Percentiles rank a stretch among this genome's conserved stretches.
Conservation (phyloP, 2,329 filamentous ascomycete species). For the Dothidotthia symphoricarpi region DNA sequence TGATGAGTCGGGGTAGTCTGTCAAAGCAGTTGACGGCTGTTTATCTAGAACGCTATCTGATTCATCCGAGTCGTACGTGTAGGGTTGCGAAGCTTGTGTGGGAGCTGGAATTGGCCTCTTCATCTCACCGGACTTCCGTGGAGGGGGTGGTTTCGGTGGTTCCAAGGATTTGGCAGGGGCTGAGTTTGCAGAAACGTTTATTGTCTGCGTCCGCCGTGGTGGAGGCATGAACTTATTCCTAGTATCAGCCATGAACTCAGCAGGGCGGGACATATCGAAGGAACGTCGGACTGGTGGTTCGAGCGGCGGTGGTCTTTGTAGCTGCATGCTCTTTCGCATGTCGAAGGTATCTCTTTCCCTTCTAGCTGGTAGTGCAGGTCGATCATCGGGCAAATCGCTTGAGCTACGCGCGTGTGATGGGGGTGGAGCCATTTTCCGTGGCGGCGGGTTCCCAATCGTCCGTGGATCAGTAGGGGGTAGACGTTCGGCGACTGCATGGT, state of each 20-base stretch:
- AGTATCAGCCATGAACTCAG: constrained; percentile 23
- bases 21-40: constrained; percentile 53
- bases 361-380: constrained; percentile 52
- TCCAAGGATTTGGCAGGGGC: constrained; percentile 24
- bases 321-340: constrained; percentile 36
- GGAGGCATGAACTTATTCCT: constrained; percentile 34
- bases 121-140: constrained; percentile 37
- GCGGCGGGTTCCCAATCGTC: constrained; percentile 13
- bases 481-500: constrained; percentile 32
- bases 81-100: constrained; percentile 20
- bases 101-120: constrained; percentile 24
- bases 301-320: constrained; percentile 30
- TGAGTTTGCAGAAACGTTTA: constrained; percentile 9
- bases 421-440: constrained; percentile 16
- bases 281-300: constrained; percentile 39
- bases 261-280: constrained; percentile 36
- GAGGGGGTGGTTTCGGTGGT: constrained; percentile 36
- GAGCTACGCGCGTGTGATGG: constrained; percentile 8
- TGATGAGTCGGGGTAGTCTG: constrained; percentile 79
- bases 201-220: constrained; percentile 37
- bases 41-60: constrained; percentile 43
- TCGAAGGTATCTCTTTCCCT: constrained; percentile 38
- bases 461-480: constrained; percentile 23
- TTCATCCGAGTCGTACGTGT: constrained; percentile 53
- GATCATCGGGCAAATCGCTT: constrained; percentile 42